Evolutionary conservation across 192 early-diverging fungal species (phyloP), one percentile per base, ranked within the genome.

Genomic region (Podila verticillata): DNA sequence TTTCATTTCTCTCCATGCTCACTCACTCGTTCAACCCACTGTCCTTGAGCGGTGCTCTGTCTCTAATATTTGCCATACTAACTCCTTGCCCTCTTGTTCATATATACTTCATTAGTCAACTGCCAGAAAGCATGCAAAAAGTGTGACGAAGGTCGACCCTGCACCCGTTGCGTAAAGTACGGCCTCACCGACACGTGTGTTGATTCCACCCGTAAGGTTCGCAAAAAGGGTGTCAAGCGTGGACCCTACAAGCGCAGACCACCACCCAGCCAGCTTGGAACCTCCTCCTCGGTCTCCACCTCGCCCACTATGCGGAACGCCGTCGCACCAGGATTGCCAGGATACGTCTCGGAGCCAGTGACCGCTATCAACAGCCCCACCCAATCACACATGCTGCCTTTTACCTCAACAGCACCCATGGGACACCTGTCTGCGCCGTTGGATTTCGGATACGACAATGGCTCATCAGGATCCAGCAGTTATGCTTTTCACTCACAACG

Each of bases 91-190:
- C 17, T 44, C 3, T 10, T 44, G 1, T 44, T 15, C 17, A 44
- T 44, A 15, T 44, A 44, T 44, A 15, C 39, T 44, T 44, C 39
- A 44, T 44, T 44, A 44, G 39, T 44, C 13, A 44, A 44, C 10
- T 54, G 51, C 51, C 20, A 54, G n/a, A 24, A 54, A 54, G 51
- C 51, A 54, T 54, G 95, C 83, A 98, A 98, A 82, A 97, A 96
- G 81, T 97, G 96, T 79, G 95, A 94, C 69, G 90, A 92, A 61
- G 90, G 77, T n/a, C 78, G 96, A 59, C 96, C 96, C 3, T 97
- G 96, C 72, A 75, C 82, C 72, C 89, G 96, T 7, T 98, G 96
- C 72, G 73, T 93, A 56, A 91, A 92, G 68, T 91, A 92, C 61
- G 87, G 87, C 31, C 74, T 96, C 20, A 84, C 84, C 0, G 89